Evolutionary conservation across 2,329 filamentous ascomycete species (phyloP), one percentile per base, ranked within the genome.

Genomic region (Huntiella savannae): DNA sequence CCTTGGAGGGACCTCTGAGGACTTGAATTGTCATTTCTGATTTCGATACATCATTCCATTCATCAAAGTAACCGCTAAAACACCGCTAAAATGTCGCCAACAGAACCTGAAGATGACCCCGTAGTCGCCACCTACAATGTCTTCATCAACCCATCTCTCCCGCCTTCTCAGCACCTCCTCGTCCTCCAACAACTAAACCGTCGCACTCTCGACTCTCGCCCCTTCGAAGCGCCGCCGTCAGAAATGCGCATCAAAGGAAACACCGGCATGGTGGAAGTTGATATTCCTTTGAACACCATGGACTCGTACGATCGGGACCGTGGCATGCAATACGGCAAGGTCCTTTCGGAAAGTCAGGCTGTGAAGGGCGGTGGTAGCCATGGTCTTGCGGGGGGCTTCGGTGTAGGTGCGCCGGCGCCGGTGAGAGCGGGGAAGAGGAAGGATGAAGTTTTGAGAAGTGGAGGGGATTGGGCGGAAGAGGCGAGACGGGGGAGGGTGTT

Each of bases 161-260:
- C 76, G 4, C 59, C 63, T 12, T 67, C 68, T 55, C 76, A 75
- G 49, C 71, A 79, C 53, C 73, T 86, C 50, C 79, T 88, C 55
- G 73, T 96, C 52, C 73, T 98, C 40, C 87, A 96, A 65, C 92
- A 93, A 61, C 80, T 87, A 19, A 87, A 87, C 62, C 81, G 83
- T 52, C 68, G 69, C 35, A 67, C 75, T 49, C 67, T 73, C 36
- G 71, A 79, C 52, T 57, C 62, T 8, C 54, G 60, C 40, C 63
- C 64, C 8, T 56, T 62, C 40, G 60, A 73, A 16, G 82, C 88
- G 8, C 66, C 74, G 12, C 82, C 91, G 8, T 66, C 73, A 15
- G 76, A 81, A 55, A 67, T 96, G 55, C 84, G 88, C 53, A 66
- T 94, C 59, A 98, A 96, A 65, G 73, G 79, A 11, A 65, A 71